Evolutionary conservation across 2,329 filamentous ascomycete species (phyloP), one percentile per base, ranked within the genome.

Genomic region (Aspergillus fijiensis): DNA sequence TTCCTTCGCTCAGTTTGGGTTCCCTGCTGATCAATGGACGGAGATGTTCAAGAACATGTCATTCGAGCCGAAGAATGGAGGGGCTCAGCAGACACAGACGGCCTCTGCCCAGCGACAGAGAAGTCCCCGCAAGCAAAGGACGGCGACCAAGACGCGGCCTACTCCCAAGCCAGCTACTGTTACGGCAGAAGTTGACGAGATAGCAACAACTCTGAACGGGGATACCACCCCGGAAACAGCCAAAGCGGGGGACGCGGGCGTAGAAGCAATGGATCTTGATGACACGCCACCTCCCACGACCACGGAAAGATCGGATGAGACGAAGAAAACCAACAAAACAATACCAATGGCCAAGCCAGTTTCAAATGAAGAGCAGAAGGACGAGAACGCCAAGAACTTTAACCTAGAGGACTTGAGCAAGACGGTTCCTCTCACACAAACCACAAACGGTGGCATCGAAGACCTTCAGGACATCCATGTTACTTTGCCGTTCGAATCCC

Each of bases 401-500:
- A 78, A 83, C 60, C 70, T 88, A 21, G 79, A 78, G 49, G 80
- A 83, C 47, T 72, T 87, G 11, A 74, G 76, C 9, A 78, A 80
- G 47, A 77, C 80, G 14, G 77, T 79, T 5, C 83, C 84, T 1
- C 81, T 86, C 52, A 72, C 77, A 1, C 71, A 74, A 48, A 71
- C 79, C 6, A 77, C 79, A 49, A 78, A 73, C 51, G 70, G 70
- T 19, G 84, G 85, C 9, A 78, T 87, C 19, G 75, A 80, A 25
- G 81, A 82, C 56, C 69, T 88, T 23, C 77, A 80, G 29, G 82
- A 85, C 58, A 74, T 89, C 45, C 77, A 76, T 47, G 76, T 79
- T 9, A 82, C 77, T 1, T 76, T 89, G 2, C 86, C 86, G 3
- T 88, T 88, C 68, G 72, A 82, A 60, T 88, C 86, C 2, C 78